phyloP scores from a whole-genome alignment of 1,284 basidiomycete genomes.

The Coriolopsis trogii region DNA sequence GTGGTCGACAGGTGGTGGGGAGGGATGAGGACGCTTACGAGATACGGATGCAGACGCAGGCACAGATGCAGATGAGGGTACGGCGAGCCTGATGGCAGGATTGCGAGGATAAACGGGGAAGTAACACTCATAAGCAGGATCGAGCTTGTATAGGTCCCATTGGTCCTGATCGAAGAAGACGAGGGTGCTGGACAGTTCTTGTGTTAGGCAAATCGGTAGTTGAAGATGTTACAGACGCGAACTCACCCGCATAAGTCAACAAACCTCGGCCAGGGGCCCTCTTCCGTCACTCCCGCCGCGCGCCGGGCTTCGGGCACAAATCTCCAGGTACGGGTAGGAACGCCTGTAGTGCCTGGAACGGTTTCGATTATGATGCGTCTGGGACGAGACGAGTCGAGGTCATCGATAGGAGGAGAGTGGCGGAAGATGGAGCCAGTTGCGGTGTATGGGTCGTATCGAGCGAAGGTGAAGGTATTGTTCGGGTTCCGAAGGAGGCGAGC shows the following conservation, averaged over 20 bases:
- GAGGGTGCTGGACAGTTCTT: slow-evolving; percentile 41
- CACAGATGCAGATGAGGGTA: too few relatives aligned
- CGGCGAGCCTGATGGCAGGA: slow-evolving; percentile 25
- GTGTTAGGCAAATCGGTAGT: not conserved
- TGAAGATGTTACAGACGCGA: not conserved
- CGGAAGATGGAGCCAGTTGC: slow-evolving; percentile 36
- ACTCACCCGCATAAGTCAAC: slow-evolving; percentile 70
- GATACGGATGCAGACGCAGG: too few relatives aligned
- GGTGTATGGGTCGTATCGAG: slow-evolving; percentile 65
- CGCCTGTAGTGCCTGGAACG: slow-evolving; percentile 39
- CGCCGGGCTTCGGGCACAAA: slow-evolving; percentile 69
- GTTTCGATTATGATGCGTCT: slow-evolving; percentile 74
- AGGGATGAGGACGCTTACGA: too few relatives aligned
- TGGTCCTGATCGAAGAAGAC: slow-evolving; percentile 65
- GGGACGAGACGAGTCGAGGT: slow-evolving; percentile 47
- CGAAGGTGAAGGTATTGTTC: slow-evolving; percentile 61
- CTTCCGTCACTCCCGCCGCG: slow-evolving; percentile 56
- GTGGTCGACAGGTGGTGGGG: too few relatives aligned
- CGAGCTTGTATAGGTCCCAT: slow-evolving; percentile 82
- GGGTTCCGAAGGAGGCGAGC: slow-evolving; percentile 57
- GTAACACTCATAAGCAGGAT: slow-evolving; percentile 64
- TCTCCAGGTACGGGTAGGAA: slow-evolving; percentile 55
- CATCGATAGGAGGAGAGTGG: too few relatives aligned
- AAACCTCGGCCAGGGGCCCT: slow-evolving; percentile 69
- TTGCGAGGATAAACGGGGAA: slow-evolving; percentile 49